phyloP scores from a whole-genome alignment of 805 yeast species.

The Hemisphaericaspora nanyangensis region DNA sequence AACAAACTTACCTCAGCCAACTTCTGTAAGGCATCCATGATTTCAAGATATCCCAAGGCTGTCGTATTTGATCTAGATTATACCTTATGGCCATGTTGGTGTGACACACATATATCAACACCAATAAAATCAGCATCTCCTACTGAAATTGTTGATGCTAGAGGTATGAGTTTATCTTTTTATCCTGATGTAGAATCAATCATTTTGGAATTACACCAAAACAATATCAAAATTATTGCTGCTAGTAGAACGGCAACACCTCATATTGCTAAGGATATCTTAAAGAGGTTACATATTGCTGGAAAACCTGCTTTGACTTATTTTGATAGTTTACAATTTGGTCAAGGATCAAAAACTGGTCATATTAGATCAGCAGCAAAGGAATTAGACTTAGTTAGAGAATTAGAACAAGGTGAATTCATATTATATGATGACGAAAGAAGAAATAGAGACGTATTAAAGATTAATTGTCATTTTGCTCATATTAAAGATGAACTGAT shows the following conservation, averaged over 20 bases:
- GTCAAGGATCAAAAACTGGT: conserved; percentile 54
- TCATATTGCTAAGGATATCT: conserved; percentile 62
- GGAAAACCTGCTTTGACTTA: conserved; percentile 48
- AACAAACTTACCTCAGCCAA: too few relatives aligned
- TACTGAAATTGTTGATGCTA: conserved; percentile 44
- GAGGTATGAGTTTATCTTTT: conserved; percentile 53
- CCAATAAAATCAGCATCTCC: conserved; percentile 45
- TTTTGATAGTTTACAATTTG: conserved; percentile 67
- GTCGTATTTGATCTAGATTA: conserved; percentile 75
- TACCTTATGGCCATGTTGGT: conserved; percentile 82
- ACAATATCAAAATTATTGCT: conserved; percentile 52
- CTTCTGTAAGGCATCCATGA: too few relatives aligned
- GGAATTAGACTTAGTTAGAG: conserved; percentile 43
- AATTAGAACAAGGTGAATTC: conserved; percentile 39
- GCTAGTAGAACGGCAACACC: conserved; percentile 85
- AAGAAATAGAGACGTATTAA: conserved; percentile 72
- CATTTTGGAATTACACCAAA: conserved; percentile 45
- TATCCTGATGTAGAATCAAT: conserved; percentile 69
- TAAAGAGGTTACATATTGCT: conserved; percentile 50
- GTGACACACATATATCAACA: conserved; percentile 65
- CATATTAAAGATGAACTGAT: conserved; percentile 53
- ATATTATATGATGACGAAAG: conserved; percentile 74
- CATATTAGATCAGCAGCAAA: conserved; percentile 52
- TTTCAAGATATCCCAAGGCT: conserved; percentile 30
- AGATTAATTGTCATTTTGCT: conserved; percentile 66